Evolutionary conservation across 2,329 filamentous ascomycete genomes (phyloP).

Genomic region (Dactylonectria estremocensis): DNA sequence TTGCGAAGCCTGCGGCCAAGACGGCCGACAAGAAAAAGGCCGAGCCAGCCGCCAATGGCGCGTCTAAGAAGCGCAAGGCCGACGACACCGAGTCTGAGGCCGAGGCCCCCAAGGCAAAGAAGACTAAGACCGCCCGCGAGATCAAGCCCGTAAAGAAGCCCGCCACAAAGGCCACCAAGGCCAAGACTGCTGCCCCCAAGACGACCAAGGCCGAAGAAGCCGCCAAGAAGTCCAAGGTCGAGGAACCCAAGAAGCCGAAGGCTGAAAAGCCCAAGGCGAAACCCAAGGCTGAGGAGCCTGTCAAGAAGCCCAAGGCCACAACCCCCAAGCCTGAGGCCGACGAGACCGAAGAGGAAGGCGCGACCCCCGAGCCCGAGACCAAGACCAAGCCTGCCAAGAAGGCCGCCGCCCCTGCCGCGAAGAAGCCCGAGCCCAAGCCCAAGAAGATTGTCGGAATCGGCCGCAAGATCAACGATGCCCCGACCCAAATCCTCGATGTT

Average conservation of each 20-base stretch:
- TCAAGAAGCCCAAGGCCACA: slow-evolving; percentile 45
- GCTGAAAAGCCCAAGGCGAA: slow-evolving; percentile 38
- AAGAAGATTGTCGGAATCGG: slow-evolving; percentile 68
- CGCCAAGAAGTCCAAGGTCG: slow-evolving; percentile 39
- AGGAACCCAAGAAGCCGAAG: slow-evolving; percentile 37
- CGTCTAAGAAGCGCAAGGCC: slow-evolving; percentile 49
- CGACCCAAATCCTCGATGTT: slow-evolving; percentile 76
- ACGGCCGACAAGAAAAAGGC: slow-evolving; percentile 40
- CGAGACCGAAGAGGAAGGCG: slow-evolving; percentile 57
- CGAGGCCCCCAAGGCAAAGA: slow-evolving; percentile 48
- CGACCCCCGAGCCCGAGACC: slow-evolving; percentile 33
- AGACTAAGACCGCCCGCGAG: slow-evolving; percentile 46
- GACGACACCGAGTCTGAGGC: slow-evolving; percentile 48
- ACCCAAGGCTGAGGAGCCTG: slow-evolving; percentile 39
- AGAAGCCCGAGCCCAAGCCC: slow-evolving; percentile 32
- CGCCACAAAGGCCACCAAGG: slow-evolving; percentile 40
- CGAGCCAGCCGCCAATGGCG: slow-evolving; percentile 43
- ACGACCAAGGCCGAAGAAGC: slow-evolving; percentile 40
- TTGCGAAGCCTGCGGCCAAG: slow-evolving; percentile 37
- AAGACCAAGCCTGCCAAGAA: slow-evolving; percentile 43
- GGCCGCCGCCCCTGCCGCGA: slow-evolving; percentile 28
- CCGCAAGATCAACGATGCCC: slow-evolving; percentile 79
- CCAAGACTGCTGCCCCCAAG: slow-evolving; percentile 42
- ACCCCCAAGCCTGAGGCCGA: slow-evolving; percentile 69
- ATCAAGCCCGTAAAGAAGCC: slow-evolving; percentile 50